Evolutionary conservation across 768 basidiomycete genomes (phyloP).

Genomic region (Suillus variegatus): DNA sequence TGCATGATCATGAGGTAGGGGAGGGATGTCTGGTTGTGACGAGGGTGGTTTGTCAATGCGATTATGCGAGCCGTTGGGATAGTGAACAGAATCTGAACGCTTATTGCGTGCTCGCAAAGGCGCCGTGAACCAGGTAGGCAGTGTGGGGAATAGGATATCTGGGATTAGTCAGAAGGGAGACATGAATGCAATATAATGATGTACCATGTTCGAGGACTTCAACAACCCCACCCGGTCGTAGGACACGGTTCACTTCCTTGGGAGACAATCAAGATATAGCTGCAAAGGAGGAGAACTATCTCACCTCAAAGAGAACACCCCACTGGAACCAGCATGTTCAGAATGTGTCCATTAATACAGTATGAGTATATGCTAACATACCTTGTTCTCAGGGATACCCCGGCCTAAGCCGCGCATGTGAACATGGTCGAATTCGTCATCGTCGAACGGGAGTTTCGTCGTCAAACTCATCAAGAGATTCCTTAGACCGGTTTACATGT

Average conservation of each 20-base stretch:
- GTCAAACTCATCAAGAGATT: constrained; percentile 51
- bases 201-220: constrained; percentile 76
- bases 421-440: constrained; percentile 83
- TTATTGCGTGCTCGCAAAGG: constrained; percentile 58
- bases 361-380: constrained; percentile 19
- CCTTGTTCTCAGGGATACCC: constrained; percentile 78
- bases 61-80: constrained; percentile 46
- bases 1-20: constrained; percentile 64
- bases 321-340: constrained; percentile 44
- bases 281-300: background rate
- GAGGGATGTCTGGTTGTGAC: constrained; percentile 33
- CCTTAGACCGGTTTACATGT: background rate
- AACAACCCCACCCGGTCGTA: constrained; percentile 68
- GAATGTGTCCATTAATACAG: constrained; percentile 11
- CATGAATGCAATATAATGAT: constrained; percentile 13
- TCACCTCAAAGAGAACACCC: constrained; percentile 66
- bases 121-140: constrained; percentile 78
- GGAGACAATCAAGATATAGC: constrained; percentile 9
- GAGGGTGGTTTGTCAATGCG: constrained; percentile 31
- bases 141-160: constrained; percentile 77
- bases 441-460: constrained; percentile 76
- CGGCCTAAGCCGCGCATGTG: constrained; percentile 66
- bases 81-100: constrained; percentile 50
- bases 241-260: constrained; percentile 72
- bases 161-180: background rate